These are phyloP conservation scores for Globisporangium cederbergense DNA, from an alignment of 352 stramenopile genomes.

Conservation along the genomic window DNA sequence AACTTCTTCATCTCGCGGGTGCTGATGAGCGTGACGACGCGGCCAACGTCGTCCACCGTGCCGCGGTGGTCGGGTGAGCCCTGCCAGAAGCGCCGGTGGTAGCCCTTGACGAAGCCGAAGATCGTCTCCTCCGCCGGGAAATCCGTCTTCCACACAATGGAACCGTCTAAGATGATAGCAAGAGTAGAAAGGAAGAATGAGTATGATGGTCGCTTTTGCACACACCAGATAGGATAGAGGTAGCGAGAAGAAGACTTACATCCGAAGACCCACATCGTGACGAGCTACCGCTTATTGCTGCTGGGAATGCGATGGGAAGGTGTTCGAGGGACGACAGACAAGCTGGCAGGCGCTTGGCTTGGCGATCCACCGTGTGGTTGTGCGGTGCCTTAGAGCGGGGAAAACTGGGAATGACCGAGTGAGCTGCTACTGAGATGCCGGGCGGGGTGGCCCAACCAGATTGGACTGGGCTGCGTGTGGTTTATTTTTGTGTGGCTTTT, in stretches of 20 bases:
- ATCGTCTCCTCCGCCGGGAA: slow-evolving; percentile 28
- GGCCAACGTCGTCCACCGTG: slow-evolving; percentile 65
- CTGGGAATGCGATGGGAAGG: neutral
- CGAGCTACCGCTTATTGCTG: neutral
- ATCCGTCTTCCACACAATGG: slow-evolving; percentile 26
- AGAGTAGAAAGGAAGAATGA: neutral
- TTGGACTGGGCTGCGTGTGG: neutral
- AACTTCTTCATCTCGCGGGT: slow-evolving; percentile 73
- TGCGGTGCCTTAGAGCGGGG: neutral
- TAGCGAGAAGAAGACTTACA: slow-evolving; percentile 54
- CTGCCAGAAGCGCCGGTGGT: slow-evolving; percentile 88
- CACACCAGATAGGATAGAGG: neutral
- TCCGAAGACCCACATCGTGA: slow-evolving; percentile 2
- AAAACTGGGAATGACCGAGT: slow-evolving; percentile 1
- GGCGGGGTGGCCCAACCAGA: neutral
- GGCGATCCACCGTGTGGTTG: neutral
- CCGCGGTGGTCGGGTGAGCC: slow-evolving; percentile 85
- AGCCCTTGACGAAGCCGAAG: slow-evolving; percentile 74
- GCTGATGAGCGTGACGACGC: slow-evolving; percentile 87
- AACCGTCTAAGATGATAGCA: neutral
- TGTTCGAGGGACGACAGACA: slow-evolving; percentile 22
- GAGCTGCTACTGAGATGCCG: neutral
- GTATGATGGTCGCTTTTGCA: neutral
- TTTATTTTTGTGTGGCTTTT: neutral
- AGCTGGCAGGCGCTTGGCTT: neutral